A percentile compares a stretch with the other conserved stretches of the same genome.
Conservation (phyloP, 23 red algal species). For the Gracilariopsis chorda region DNA sequence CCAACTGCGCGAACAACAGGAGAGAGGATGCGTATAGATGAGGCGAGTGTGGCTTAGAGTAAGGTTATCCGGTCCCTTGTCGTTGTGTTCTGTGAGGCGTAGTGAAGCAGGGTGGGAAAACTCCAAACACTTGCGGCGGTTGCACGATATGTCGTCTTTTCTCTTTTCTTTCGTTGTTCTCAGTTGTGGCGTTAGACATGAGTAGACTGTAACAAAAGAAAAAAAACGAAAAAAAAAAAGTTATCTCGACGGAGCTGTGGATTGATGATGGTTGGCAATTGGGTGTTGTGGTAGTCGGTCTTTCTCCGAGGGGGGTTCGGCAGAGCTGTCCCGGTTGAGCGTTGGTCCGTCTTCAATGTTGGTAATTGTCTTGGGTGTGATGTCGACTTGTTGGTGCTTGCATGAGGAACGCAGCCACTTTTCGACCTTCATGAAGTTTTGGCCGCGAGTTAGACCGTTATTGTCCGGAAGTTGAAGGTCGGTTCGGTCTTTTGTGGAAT, state of each 20-base stretch:
- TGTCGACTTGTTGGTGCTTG: conserved; percentile 48
- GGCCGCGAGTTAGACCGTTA: conserved; percentile 63
- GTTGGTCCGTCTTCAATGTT: conserved; percentile 45
- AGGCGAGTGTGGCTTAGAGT: too few species aligned
- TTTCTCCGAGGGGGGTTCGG: conserved; percentile 58
- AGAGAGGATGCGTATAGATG: too few species aligned
- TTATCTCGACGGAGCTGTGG: conserved; percentile 14
- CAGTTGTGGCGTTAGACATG: conserved; percentile 13
- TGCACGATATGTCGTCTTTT: too few species aligned
- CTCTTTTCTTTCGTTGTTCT: not conserved
- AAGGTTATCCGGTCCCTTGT: too few species aligned
- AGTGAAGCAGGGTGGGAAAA: too few species aligned
- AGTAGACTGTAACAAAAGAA: too few species aligned
- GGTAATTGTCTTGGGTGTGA: conserved; percentile 33
- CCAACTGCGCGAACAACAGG: too few species aligned
- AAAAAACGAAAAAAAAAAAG: too few species aligned
- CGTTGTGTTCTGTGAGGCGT: too few species aligned
- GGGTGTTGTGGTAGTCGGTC: conserved; percentile 51
- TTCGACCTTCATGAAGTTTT: conserved; percentile 77
- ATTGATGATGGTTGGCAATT: not conserved
- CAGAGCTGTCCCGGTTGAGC: not conserved
- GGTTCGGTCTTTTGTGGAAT: not conserved
- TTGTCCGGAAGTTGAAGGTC: conserved; percentile 52
- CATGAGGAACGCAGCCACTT: conserved; percentile 38
- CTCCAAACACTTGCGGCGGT: too few species aligned